Percentiles rank a stretch among this genome's conserved stretches.
These are phyloP conservation scores for Malus sylvestris DNA, from an alignment of 306 rosid species.

Conservation along the genomic window DNA sequence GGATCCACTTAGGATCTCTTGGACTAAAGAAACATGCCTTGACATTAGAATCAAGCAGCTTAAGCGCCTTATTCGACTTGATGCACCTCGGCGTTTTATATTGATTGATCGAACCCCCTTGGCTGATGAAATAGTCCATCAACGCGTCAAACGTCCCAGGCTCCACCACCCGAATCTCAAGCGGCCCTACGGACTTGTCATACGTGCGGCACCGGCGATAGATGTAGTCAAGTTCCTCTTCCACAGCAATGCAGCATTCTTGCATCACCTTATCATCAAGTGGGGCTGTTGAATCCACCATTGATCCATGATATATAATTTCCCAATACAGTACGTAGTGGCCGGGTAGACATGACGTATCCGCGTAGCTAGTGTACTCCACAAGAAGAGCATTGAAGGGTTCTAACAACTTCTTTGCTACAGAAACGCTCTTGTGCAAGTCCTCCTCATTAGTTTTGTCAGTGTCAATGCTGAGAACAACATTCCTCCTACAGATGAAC, in stretches of 20 bases:
- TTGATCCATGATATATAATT: constrained; percentile 29
- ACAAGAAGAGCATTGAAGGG: constrained; percentile 55
- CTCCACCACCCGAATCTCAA: constrained; percentile 82
- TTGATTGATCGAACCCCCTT: constrained; percentile 85
- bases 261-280: constrained; percentile 38
- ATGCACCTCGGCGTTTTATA: constrained; percentile 89
- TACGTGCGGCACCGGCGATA: constrained; percentile 58
- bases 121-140: constrained; percentile 66
- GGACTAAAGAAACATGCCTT: constrained; percentile 60
- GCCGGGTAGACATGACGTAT: constrained; percentile 60
- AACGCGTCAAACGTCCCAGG: constrained; percentile 69
- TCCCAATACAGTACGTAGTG: constrained; percentile 91
- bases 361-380: constrained; percentile 81
- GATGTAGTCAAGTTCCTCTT: constrained; percentile 68
- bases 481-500: constrained; percentile 83
- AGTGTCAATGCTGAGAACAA: constrained; percentile 72
- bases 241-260: constrained; percentile 78
- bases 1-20: constrained; percentile 66
- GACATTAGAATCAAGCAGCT: constrained; percentile 56
- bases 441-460: constrained; percentile 85
- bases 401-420: constrained; percentile 56
- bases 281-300: not conserved
- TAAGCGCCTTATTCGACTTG: constrained; percentile 56
- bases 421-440: constrained; percentile 55
- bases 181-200: constrained; percentile 65